These are phyloP conservation scores for Zanthoxylum bungeanum DNA, from an alignment of 345 rosid species.

Conservation along the genomic window DNA sequence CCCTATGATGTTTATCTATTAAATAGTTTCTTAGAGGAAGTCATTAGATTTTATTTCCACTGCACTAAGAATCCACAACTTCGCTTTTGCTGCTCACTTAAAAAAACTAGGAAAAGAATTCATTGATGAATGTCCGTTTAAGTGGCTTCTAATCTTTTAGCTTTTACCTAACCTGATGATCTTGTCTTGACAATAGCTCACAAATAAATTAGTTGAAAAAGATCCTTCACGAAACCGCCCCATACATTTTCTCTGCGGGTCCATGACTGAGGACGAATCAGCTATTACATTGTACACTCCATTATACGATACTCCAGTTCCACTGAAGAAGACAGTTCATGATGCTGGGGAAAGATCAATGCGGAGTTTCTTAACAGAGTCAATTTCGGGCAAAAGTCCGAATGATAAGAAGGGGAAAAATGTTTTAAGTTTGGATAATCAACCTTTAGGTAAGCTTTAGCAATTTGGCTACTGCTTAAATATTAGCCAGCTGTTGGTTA, in stretches of 20 bases:
- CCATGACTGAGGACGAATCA: slow-evolving; percentile 48
- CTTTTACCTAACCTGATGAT: slow-evolving; percentile 5
- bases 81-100: not conserved
- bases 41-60: not conserved
- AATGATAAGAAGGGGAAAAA: slow-evolving; percentile 20
- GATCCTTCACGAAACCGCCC: slow-evolving; percentile 57
- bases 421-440: slow-evolving; percentile 18
- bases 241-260: slow-evolving; percentile 67
- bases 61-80: not conserved
- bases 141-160: slow-evolving; percentile 1
- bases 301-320: slow-evolving; percentile 36
- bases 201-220: slow-evolving; percentile 68
- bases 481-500: too few relatives aligned
- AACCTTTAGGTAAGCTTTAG: slow-evolving; percentile 30
- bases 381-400: slow-evolving; percentile 22
- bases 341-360: slow-evolving; percentile 39
- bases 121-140: not conserved
- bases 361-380: slow-evolving; percentile 34
- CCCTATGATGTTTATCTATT: not conserved
- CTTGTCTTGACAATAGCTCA: slow-evolving; percentile 45
- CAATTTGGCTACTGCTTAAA: not conserved
- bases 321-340: slow-evolving; percentile 43
- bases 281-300: slow-evolving; percentile 47
- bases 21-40: not conserved
- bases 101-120: not conserved